These are phyloP conservation scores for Fraxinus paxiana DNA, from an alignment of 305 asterid species.

Conservation along the genomic window DNA sequence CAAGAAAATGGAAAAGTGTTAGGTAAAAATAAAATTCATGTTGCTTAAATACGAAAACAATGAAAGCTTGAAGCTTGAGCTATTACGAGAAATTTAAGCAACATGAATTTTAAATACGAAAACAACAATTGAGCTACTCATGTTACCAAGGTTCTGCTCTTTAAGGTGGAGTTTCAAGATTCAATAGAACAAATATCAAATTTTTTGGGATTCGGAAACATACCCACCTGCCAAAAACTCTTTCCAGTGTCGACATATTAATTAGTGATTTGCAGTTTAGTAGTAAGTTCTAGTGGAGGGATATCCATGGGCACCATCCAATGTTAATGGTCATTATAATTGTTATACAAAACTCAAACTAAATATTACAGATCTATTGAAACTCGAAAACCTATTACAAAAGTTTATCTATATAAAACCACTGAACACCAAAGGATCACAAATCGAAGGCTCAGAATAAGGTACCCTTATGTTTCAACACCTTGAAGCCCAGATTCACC, in stretches of 20 bases:
- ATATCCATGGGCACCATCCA: slow-evolving; percentile 72
- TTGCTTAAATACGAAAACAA: neutral
- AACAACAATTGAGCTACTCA: neutral
- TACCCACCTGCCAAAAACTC: slow-evolving; percentile 57
- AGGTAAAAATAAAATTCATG: neutral
- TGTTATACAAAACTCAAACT: no score
- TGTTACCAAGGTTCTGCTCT: neutral
- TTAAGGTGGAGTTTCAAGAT: neutral
- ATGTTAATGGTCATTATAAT: slow-evolving; percentile 26
- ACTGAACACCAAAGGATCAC: no score
- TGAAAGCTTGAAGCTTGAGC: no score
- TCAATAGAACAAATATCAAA: neutral
- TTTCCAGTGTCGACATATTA: slow-evolving; percentile 63
- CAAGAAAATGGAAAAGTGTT: neutral
- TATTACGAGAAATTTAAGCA: no score
- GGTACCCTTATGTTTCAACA: no score
- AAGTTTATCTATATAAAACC: neutral
- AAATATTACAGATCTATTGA: no score
- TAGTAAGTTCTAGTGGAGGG: slow-evolving; percentile 39
- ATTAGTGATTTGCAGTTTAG: slow-evolving; percentile 56
- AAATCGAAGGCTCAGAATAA: no score
- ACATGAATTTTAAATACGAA: neutral
- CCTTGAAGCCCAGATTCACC: no score
- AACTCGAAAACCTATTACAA: neutral
- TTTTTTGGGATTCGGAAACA: neutral